Conservation (phyloP, 805 yeast genomes). For the Myxozyma lipomycoides region DNA sequence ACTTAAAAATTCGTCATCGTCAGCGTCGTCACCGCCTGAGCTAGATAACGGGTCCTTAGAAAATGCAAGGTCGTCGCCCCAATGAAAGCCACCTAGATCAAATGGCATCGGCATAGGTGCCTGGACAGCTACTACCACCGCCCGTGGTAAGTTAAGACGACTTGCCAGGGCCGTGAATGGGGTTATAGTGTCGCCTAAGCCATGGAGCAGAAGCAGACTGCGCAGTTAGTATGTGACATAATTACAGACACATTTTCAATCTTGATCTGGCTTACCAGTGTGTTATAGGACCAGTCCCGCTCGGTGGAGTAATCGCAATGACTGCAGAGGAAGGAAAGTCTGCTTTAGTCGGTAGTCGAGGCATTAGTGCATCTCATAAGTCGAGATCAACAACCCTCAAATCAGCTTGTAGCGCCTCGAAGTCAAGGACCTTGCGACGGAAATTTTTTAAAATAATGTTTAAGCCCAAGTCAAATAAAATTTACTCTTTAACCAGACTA, state of each 20-base stretch:
- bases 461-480: too few relatives aligned
- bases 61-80: constrained; percentile 29
- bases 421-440: too few relatives aligned
- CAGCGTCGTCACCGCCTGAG: constrained; percentile 8
- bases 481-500: too few relatives aligned
- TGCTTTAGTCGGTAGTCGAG: constrained; percentile 10
- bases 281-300: constrained; percentile 1
- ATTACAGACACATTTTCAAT: neutral
- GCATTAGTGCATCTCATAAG: too few relatives aligned
- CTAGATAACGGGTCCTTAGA: constrained; percentile 8
- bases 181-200: constrained; percentile 23
- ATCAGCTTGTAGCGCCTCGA: too few relatives aligned
- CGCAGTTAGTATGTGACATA: neutral
- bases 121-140: constrained; percentile 22
- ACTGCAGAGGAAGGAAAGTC: constrained; percentile 15
- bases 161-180: constrained; percentile 21
- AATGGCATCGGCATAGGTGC: constrained; percentile 29
- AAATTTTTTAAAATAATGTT: too few relatives aligned
- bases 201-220: constrained; percentile 24
- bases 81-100: constrained; percentile 27
- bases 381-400: too few relatives aligned
- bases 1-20: constrained; percentile 16
- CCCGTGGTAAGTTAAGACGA: constrained; percentile 15
- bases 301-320: constrained; percentile 16
- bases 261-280: neutral